These are phyloP conservation scores for Decorospora gaudefroyi DNA, from an alignment of 2,329 filamentous ascomycete genomes.

Conservation along the genomic window DNA sequence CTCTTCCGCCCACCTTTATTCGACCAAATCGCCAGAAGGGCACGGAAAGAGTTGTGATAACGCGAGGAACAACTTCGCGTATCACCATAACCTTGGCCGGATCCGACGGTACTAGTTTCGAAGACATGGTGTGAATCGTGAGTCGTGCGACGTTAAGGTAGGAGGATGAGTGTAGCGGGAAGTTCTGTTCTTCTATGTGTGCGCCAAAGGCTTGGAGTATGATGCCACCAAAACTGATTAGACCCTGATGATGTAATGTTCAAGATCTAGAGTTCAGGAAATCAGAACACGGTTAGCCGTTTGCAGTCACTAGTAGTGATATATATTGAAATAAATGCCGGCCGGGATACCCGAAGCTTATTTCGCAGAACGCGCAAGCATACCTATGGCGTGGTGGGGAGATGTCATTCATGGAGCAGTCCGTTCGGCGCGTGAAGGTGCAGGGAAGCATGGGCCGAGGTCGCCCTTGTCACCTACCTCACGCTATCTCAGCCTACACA, in stretches of 20 bases:
- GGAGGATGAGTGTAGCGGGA: neutral
- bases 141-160: neutral
- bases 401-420: conserved; percentile 9
- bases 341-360: no score
- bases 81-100: conserved; percentile 88
- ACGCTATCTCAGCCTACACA: conserved; percentile 9
- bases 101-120: conserved; percentile 58
- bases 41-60: conserved; percentile 74
- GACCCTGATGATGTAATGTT: conserved; percentile 28
- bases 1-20: conserved; percentile 83
- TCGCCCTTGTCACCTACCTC: conserved; percentile 22
- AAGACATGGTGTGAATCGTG: conserved; percentile 36
- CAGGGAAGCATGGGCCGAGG: conserved; percentile 16
- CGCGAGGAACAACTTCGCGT: conserved; percentile 75
- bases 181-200: conserved; percentile 1
- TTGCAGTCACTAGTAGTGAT: no score
- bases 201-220: conserved; percentile 8
- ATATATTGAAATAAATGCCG: no score
- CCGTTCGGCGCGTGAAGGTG: conserved; percentile 13
- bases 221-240: conserved; percentile 29
- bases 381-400: conserved; percentile 10
- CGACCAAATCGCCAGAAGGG: conserved; percentile 82
- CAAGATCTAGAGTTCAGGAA: conserved; percentile 14
- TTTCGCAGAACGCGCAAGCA: neutral
- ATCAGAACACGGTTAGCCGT: conserved; percentile 4